phyloP scores from a whole-genome alignment of 805 yeast species.

The Kodamaea laetipori region DNA sequence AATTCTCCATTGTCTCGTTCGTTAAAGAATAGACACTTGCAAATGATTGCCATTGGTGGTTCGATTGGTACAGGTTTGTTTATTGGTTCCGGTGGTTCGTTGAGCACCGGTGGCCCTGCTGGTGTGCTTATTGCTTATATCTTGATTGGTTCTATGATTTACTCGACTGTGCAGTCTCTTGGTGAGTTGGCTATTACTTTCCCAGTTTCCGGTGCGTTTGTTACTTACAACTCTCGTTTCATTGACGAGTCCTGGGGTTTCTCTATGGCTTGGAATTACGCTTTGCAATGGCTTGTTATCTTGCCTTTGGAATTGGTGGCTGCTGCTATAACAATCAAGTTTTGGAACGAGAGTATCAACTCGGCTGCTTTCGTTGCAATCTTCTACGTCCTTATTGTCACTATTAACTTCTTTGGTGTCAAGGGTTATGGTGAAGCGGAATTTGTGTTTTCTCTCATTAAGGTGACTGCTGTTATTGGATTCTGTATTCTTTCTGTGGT shows the following conservation, averaged over 20 bases:
- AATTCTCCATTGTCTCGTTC: constrained; percentile 50
- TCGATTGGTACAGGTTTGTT: constrained; percentile 83
- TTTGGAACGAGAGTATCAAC: constrained; percentile 52
- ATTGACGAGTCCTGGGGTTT: constrained; percentile 71
- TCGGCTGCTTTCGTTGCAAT: constrained; percentile 61
- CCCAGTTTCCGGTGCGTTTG: constrained; percentile 45
- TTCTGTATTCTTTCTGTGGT: constrained; percentile 58
- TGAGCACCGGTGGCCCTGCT: constrained; percentile 74
- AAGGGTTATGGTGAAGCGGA: constrained; percentile 64
- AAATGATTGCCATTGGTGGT: constrained; percentile 84
- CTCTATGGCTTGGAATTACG: constrained; percentile 73
- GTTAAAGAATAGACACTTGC: constrained; percentile 65
- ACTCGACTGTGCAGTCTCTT: constrained; percentile 45
- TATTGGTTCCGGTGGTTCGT: constrained; percentile 68
- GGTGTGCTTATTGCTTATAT: constrained; percentile 43
- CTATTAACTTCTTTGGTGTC: constrained; percentile 55
- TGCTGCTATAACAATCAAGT: constrained; percentile 57
- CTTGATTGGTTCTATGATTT: constrained; percentile 37
- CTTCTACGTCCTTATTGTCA: constrained; percentile 51
- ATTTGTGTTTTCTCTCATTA: constrained; percentile 64
- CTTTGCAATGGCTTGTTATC: constrained; percentile 63
- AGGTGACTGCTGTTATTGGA: constrained; percentile 62
- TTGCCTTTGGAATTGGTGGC: constrained; percentile 69
- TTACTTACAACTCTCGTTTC: constrained; percentile 62
- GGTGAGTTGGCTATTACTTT: constrained; percentile 49